phyloP scores from a whole-genome alignment of 768 basidiomycete species.

The Phanerochaete sordida region DNA sequence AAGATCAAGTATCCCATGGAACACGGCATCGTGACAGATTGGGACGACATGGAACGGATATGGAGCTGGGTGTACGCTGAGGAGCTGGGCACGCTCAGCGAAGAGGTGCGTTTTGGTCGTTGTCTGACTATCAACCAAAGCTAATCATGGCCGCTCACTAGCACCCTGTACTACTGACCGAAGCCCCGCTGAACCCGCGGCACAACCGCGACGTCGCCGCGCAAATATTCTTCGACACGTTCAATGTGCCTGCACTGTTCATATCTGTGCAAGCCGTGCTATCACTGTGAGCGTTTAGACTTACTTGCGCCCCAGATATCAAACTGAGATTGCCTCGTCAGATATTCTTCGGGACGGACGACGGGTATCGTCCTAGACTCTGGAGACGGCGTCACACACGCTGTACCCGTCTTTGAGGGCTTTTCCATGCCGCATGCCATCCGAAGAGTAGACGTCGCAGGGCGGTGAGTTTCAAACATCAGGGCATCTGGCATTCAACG shows the following conservation, averaged over 20 bases:
- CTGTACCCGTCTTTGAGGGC: conserved; percentile 97
- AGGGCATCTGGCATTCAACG: conserved; percentile 3
- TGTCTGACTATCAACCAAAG: not conserved
- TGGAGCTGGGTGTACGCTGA: conserved; percentile 98
- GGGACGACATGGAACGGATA: conserved; percentile 99
- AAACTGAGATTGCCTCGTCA: conserved; percentile 30
- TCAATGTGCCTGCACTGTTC: conserved; percentile 97
- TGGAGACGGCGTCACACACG: conserved; percentile 97
- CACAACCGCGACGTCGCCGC: conserved; percentile 95
- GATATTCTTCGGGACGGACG: conserved; percentile 97
- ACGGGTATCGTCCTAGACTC: conserved; percentile 99
- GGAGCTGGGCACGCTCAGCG: conserved; percentile 91
- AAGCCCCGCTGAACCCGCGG: conserved; percentile 96
- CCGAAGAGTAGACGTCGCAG: conserved; percentile 92
- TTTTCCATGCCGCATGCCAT: conserved; percentile 99
- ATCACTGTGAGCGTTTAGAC: conserved; percentile 66
- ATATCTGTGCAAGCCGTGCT: conserved; percentile 97
- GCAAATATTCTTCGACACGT: conserved; percentile 99
- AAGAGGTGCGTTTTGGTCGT: conserved; percentile 64
- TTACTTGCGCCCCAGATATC: not conserved
- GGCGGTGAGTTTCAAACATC: conserved; percentile 53
- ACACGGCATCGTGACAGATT: conserved; percentile 98
- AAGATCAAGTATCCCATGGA: conserved; percentile 99
- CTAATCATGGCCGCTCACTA: conserved; percentile 31
- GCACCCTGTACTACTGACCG: conserved; percentile 97